Base-by-base conservation (phyloP, 148 eudicot species). In the Tetragonia tetragonoides region DNA sequence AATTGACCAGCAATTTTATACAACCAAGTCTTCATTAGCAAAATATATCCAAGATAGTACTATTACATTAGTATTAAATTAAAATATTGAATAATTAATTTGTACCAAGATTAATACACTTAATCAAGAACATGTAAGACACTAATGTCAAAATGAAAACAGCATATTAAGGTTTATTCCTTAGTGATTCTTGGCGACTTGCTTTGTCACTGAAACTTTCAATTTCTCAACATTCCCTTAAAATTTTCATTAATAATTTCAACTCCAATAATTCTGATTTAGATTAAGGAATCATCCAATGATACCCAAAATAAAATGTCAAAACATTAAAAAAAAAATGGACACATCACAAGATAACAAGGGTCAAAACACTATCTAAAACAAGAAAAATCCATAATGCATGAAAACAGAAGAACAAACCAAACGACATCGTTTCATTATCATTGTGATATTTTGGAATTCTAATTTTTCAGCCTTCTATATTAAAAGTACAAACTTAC, bases 121-220 rank as follows among this genome's bases (percentile, higher is more conserved):
- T 57, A 70, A 60, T 51, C 39, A 69, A 74, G 79, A 84, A 78
- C 87, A 77, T 84, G 86, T 78, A 80, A 53, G 75, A 84, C 86
- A 84, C 86, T 66, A 54, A 77, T 71, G 66, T 51, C 66, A 68
- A 46, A 75, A 63, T 44, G 24, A 80, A 10, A 76, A 72, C 37
- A 77, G 78, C 80, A 76, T 77, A 74, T 44, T 71, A 80, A 44
- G 83, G 86, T 84, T 84, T 84, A 84, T 84, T 84, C 86, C 75
- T 20, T 44, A 18, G 72, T 77, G 83, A 84, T 84, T 80, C 83
- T 74, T 49, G 37, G n/a, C 5, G 28, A 77, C 1, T 60, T 57
- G 49, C 51, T 38, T 44, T 60, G 9, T 54, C 61, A 61, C 37
- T 66, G 75, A 74, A 68, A 15, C 65, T 40, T 74, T 82, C 81